A percentile compares a stretch with the other conserved stretches of the same genome.
phyloP scores from a whole-genome alignment of 176 grass and related monocot genomes.

The Tillandsia fasciculata region DNA sequence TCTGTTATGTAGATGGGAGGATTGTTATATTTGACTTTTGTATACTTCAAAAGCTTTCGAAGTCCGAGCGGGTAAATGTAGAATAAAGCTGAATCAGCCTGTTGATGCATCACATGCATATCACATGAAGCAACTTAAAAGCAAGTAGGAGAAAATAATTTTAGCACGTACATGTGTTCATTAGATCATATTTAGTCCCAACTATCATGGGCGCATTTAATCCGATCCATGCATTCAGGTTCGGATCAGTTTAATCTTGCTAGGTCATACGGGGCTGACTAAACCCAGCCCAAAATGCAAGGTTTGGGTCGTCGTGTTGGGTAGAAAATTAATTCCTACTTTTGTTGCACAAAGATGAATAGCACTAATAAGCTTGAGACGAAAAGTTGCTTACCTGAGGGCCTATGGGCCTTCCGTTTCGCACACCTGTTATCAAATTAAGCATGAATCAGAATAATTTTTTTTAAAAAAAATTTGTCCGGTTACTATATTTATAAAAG shows the following conservation, averaged over 20 bases:
- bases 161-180: not conserved
- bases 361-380: no score
- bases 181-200: not conserved
- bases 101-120: not conserved
- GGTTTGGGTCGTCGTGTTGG: no score
- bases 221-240: no score
- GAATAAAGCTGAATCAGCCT: constrained; percentile 6
- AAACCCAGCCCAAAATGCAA: no score
- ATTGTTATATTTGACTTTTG: constrained; percentile 19
- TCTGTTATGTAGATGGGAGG: constrained; percentile 42
- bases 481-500: no score
- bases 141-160: not conserved
- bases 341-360: not conserved
- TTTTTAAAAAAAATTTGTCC: not conserved
- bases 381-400: not conserved
- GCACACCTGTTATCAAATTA: not conserved
- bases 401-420: constrained; percentile 26
- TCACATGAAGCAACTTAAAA: not conserved
- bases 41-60: constrained; percentile 23
- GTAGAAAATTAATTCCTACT: not conserved
- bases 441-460: not conserved
- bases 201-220: no score
- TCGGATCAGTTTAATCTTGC: no score
- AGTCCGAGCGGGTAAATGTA: constrained; percentile 37
- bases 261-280: no score